Evolutionary conservation across 2,329 filamentous ascomycete species (phyloP).

Genomic region (Arthroderma sp.): DNA sequence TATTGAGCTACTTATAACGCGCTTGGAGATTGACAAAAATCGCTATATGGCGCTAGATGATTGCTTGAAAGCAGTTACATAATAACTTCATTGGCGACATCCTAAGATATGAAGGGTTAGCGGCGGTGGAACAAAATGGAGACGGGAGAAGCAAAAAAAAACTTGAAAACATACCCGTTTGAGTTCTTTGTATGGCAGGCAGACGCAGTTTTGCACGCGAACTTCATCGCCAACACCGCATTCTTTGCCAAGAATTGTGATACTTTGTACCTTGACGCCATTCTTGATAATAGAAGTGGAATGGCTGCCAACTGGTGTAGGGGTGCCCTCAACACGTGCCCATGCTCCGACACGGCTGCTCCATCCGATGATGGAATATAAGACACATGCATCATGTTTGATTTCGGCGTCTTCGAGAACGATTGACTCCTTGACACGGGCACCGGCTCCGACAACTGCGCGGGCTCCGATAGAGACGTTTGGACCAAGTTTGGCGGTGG

Average conservation of each 20-base stretch:
- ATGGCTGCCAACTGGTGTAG: slow-evolving; percentile 75
- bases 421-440: slow-evolving; percentile 87
- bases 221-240: slow-evolving; percentile 89
- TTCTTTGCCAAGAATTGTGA: slow-evolving; percentile 95
- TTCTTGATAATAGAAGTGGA: slow-evolving; percentile 94
- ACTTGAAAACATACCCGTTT: slow-evolving; percentile 58
- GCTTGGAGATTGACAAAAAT: too few species aligned
- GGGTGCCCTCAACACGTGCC: slow-evolving; percentile 93
- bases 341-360: slow-evolving; percentile 92
- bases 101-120: slow-evolving; percentile 41
- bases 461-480: slow-evolving; percentile 95
- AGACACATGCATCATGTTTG: slow-evolving; percentile 88
- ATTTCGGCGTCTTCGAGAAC: slow-evolving; percentile 91
- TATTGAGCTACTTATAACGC: too few species aligned
- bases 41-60: too few species aligned
- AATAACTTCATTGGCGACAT: slow-evolving; percentile 60
- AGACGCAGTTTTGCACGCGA: slow-evolving; percentile 93
- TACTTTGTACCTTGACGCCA: slow-evolving; percentile 95
- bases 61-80: slow-evolving; percentile 41
- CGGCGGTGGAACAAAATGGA: slow-evolving; percentile 5
- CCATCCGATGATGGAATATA: slow-evolving; percentile 97
- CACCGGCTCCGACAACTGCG: slow-evolving; percentile 69
- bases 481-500: slow-evolving; percentile 88
- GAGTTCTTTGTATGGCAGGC: slow-evolving; percentile 93
- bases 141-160: background rate